These are phyloP conservation scores for Tricholoma sp. DNA, from an alignment of 768 basidiomycete genomes.

Conservation along the genomic window DNA sequence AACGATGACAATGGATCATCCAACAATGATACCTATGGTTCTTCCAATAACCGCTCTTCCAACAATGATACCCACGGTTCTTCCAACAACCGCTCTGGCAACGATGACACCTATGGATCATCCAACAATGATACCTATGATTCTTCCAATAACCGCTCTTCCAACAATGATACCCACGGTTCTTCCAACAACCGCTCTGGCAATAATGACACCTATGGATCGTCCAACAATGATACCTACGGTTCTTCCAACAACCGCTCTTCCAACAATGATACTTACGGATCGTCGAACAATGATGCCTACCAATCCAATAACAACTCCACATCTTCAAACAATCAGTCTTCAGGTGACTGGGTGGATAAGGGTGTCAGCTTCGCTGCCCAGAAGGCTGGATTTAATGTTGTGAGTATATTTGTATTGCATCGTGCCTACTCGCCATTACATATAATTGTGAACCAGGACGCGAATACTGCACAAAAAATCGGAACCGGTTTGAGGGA, in stretches of 20 bases:
- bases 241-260: constrained; percentile 13
- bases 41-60: constrained; percentile 14
- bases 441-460: constrained; percentile 17
- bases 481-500: constrained; percentile 33
- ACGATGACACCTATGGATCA: constrained; percentile 17
- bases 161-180: background rate
- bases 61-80: constrained; percentile 22
- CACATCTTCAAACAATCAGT: constrained; percentile 13
- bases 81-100: constrained; percentile 20
- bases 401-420: constrained; percentile 29
- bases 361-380: constrained; percentile 36
- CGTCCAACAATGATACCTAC: constrained; percentile 19
- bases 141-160: too few relatives aligned
- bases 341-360: constrained; percentile 26
- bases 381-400: constrained; percentile 36
- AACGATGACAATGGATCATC: constrained; percentile 16
- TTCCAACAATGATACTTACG: constrained; percentile 13
- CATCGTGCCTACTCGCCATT: background rate
- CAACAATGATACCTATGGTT: constrained; percentile 14
- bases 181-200: constrained; percentile 8
- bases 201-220: constrained; percentile 18
- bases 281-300: constrained; percentile 18
- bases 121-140: constrained; percentile 4
- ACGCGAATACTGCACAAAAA: constrained; percentile 31
- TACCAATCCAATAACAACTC: constrained; percentile 9